Conservation (phyloP, 2,329 filamentous ascomycete species). For the Paecilomyces formosus region DNA sequence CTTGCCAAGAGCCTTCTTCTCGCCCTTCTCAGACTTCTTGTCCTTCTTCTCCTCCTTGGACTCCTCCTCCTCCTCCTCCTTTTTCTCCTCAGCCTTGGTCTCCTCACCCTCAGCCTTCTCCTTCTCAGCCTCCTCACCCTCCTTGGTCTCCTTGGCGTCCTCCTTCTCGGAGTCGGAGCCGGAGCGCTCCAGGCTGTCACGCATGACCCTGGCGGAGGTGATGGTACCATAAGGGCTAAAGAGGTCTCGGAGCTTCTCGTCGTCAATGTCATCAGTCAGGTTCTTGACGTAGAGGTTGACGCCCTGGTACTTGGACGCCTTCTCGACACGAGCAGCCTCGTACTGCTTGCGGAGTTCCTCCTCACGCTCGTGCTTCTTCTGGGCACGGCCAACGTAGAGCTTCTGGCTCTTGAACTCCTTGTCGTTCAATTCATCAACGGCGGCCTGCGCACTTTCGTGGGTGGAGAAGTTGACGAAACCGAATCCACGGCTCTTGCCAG, state of each 20-base stretch:
- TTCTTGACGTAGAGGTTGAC: conserved; percentile 99
- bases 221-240: conserved; percentile 90
- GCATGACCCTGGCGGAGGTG: conserved; percentile 99
- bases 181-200: conserved; percentile 54
- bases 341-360: conserved; percentile 99
- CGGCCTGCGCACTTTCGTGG: conserved; percentile 77
- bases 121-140: conserved; percentile 31
- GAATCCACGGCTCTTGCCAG: conserved; percentile 87
- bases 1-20: conserved; percentile 74
- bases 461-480: conserved; percentile 94
- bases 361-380: conserved; percentile 99
- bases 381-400: conserved; percentile 93
- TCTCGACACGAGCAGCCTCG: conserved; percentile 93
- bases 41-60: conserved; percentile 51
- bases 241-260: conserved; percentile 92
- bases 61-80: conserved; percentile 46
- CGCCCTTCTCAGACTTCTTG: conserved; percentile 47
- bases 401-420: conserved; percentile 91
- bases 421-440: conserved; percentile 87
- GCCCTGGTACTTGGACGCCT: conserved; percentile 98
- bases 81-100: conserved; percentile 26
- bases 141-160: conserved; percentile 33
- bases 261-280: conserved; percentile 90
- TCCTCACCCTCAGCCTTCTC: conserved; percentile 17
- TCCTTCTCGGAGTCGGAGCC: conserved; percentile 43